These are phyloP conservation scores for Clohesyomyces aquaticus DNA, from an alignment of 495 filamentous ascomycete species.

Conservation along the genomic window DNA sequence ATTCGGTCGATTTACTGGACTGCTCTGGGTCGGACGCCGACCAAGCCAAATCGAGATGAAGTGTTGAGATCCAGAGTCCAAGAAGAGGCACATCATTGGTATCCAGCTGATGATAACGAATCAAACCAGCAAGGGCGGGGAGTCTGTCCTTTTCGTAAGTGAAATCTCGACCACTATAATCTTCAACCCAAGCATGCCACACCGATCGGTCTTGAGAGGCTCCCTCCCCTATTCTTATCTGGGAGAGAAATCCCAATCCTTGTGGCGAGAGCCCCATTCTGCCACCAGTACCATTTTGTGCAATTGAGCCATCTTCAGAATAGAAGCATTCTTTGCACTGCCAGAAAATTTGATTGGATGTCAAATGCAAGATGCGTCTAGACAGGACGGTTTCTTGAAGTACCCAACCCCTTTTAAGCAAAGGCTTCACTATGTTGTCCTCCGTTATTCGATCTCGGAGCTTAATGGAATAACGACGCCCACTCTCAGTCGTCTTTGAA, in stretches of 20 bases:
- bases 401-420: constrained; percentile 6
- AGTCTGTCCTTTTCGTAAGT: constrained; percentile 10
- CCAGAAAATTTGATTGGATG: background rate
- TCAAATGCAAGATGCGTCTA: constrained; percentile 2
- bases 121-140: constrained; percentile 12
- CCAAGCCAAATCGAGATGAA: background rate
- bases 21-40: background rate
- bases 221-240: background rate
- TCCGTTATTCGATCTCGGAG: background rate
- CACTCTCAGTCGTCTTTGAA: background rate
- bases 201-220: background rate
- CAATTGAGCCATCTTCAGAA: background rate
- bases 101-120: background rate
- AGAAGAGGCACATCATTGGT: background rate
- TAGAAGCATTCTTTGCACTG: constrained; percentile 1
- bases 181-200: background rate
- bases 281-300: background rate
- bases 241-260: background rate
- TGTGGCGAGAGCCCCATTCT: background rate
- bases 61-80: constrained; percentile 5
- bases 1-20: background rate
- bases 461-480: constrained; percentile 1
- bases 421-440: background rate
- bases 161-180: constrained; percentile 2
- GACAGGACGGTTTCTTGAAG: constrained; percentile 8